Evolutionary conservation across 1,284 basidiomycete genomes (phyloP).

Genomic region (Cystobasidiaceae sp.): DNA sequence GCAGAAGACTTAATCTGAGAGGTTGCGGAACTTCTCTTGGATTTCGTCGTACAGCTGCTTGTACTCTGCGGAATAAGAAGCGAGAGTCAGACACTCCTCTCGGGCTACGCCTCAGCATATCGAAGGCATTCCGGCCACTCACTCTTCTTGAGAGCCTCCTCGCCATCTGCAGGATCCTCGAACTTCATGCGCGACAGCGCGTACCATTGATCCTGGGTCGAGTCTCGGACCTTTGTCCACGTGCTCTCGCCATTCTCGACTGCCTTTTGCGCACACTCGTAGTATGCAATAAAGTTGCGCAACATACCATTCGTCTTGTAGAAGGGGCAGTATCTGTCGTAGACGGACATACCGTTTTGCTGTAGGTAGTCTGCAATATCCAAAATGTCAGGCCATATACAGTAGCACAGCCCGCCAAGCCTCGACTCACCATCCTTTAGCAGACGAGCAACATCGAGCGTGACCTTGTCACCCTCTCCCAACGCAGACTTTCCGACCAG

Average conservation of each 20-base stretch:
- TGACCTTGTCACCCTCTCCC: slow-evolving; percentile 97
- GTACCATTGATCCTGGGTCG: slow-evolving; percentile 81
- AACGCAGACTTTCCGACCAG: slow-evolving; percentile 97
- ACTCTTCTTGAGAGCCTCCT: slow-evolving; percentile 68
- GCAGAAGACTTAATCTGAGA: slow-evolving; percentile 13
- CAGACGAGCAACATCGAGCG: slow-evolving; percentile 93
- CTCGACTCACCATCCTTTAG: slow-evolving; percentile 54
- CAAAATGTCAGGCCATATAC: too few species aligned
- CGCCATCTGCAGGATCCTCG: slow-evolving; percentile 76
- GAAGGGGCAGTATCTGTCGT: slow-evolving; percentile 96
- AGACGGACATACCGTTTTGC: slow-evolving; percentile 98
- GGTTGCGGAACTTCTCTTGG: slow-evolving; percentile 30
- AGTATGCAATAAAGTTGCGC: slow-evolving; percentile 91
- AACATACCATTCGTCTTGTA: slow-evolving; percentile 76
- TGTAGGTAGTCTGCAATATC: slow-evolving; percentile 87
- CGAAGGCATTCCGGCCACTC: background rate
- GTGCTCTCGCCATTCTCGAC: slow-evolving; percentile 81
- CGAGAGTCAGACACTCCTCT: background rate
- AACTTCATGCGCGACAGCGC: slow-evolving; percentile 88
- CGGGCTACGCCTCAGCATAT: background rate
- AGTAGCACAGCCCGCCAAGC: too few species aligned
- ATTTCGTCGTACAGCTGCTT: slow-evolving; percentile 33
- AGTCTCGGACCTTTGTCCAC: slow-evolving; percentile 87
- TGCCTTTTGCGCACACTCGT: slow-evolving; percentile 78
- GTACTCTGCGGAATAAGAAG: slow-evolving; percentile 23